These are phyloP conservation scores for Fusarium austroafricanum DNA, from an alignment of 2,329 filamentous ascomycete species.

Conservation along the genomic window DNA sequence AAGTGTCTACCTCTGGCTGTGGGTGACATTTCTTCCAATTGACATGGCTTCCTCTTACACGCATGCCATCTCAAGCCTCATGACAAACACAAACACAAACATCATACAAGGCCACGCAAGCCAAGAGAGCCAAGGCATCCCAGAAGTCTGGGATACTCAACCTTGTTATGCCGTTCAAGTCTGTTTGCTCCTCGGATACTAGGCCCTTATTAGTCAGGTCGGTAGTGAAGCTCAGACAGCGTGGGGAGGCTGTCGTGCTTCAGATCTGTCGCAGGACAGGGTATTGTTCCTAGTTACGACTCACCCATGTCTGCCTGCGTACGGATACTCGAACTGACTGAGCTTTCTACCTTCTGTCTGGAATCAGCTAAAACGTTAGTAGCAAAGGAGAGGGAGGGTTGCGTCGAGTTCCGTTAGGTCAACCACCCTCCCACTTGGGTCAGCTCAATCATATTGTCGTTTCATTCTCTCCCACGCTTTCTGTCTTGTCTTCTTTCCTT, in stretches of 20 bases:
- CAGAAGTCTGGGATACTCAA: slow-evolving; percentile 35
- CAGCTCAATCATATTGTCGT: slow-evolving; percentile 27
- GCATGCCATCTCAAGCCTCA: slow-evolving; percentile 7
- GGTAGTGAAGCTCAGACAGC: slow-evolving; percentile 36
- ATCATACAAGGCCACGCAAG: slow-evolving; percentile 11
- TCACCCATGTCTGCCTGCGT: slow-evolving; percentile 34
- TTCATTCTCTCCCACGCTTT: slow-evolving; percentile 39
- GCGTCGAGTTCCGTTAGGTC: slow-evolving; percentile 17
- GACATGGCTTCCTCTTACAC: slow-evolving; percentile 8
- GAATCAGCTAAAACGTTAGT: slow-evolving; percentile 42
- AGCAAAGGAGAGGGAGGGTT: slow-evolving; percentile 6
- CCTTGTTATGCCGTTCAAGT: slow-evolving; percentile 4
- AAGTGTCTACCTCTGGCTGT: neutral
- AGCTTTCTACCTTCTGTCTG: slow-evolving; percentile 34
- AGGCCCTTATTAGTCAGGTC: slow-evolving; percentile 6
- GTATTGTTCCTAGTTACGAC: slow-evolving; percentile 38
- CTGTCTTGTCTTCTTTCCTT: slow-evolving; percentile 30
- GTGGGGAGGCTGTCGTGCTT: slow-evolving; percentile 53
- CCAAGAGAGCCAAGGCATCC: slow-evolving; percentile 32
- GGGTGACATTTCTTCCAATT: slow-evolving; percentile 4
- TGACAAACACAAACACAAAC: slow-evolving; percentile 18
- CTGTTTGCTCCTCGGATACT: slow-evolving; percentile 17
- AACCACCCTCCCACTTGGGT: slow-evolving; percentile 29
- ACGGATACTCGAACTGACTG: slow-evolving; percentile 15
- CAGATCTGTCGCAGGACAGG: slow-evolving; percentile 62